Evolutionary conservation across 1,284 basidiomycete species (phyloP), one percentile per base, ranked within the genome.

Genomic region (Cryptococcus depauperatus): DNA sequence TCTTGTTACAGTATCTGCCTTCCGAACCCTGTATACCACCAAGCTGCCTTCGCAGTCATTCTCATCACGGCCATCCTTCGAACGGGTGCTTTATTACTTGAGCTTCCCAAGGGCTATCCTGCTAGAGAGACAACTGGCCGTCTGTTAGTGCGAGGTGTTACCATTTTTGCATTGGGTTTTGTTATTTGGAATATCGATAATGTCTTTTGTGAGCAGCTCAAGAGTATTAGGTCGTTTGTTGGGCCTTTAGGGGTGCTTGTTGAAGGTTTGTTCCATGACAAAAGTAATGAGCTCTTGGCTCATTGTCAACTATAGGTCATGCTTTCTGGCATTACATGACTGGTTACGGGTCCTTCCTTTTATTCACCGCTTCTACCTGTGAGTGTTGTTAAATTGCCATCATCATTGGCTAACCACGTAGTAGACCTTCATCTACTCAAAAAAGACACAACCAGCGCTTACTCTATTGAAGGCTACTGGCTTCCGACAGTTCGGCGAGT

Each of bases 171-270:
- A 10, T 30, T 59, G 0, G 76, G 73, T 2, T 77, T 77, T 47
- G 59, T 52, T 2, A 68, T 76, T 34, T 77, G 75, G 75, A 77
- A 77, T 59, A 44, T 76, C 10, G 76, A 77, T 57, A 77, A 77
- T 57, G 60, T 76, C 47, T 76, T 71, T 41, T 77, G 74, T 55
- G 52, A 52, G 21, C 38, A 55, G 14, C 52, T 72, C 38, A 59
- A 63, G 19, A 48, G 28, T 16, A 51, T 57, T 18, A 42, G 59
- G 25, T 51, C 49, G 8, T 13, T 41, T 7, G 28, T 68, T 14
- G 60, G 58, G 13, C 50, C 47, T 14, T 52, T 57, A 27, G 69
- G 64, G 5, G 54, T 65, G 45, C 41, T 68, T 7, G 48, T 67
- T 1, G 61, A 71, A 51, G 67, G 66, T 62, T 45, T 50, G 58